Percentiles rank a stretch among this genome's conserved stretches.
Evolutionary conservation across 1,139 yeast species (phyloP).

Genomic region (Taphrina pruni): DNA sequence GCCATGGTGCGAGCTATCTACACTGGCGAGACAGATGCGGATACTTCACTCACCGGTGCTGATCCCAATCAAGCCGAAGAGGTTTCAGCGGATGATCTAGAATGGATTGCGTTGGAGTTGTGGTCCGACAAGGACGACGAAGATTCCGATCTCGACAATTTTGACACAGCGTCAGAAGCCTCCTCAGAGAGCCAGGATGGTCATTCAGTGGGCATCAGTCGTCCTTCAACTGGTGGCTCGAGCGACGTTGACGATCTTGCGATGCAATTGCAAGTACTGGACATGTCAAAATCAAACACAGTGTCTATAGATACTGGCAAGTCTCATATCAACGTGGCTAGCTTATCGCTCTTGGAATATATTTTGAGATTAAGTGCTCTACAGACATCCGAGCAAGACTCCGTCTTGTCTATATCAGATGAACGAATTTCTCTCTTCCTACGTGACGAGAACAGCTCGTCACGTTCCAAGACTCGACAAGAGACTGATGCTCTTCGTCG

Average conservation of each 20-base stretch:
- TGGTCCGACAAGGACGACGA: slow-evolving; percentile 52
- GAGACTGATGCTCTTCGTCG: slow-evolving; percentile 30
- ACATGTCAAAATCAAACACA: slow-evolving; percentile 28
- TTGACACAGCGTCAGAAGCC: slow-evolving; percentile 40
- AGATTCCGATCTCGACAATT: slow-evolving; percentile 48
- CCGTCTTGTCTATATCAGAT: slow-evolving; percentile 65
- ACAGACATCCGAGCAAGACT: slow-evolving; percentile 65
- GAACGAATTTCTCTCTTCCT: slow-evolving; percentile 70
- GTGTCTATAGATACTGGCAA: slow-evolving; percentile 23
- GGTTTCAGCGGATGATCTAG: slow-evolving; percentile 48
- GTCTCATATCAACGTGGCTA: slow-evolving; percentile 23
- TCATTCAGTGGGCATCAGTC: neutral
- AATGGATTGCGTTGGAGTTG: slow-evolving; percentile 63
- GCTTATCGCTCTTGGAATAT: slow-evolving; percentile 65
- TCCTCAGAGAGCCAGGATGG: slow-evolving; percentile 1
- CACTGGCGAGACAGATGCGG: slow-evolving; percentile 43
- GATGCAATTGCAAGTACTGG: slow-evolving; percentile 39
- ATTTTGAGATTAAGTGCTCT: slow-evolving; percentile 65
- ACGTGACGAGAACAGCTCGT: slow-evolving; percentile 58
- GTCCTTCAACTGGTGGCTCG: slow-evolving; percentile 8
- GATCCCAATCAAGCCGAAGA: slow-evolving; percentile 43
- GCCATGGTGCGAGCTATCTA: slow-evolving; percentile 26
- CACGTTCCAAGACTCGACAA: slow-evolving; percentile 13
- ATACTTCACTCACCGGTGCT: slow-evolving; percentile 45
- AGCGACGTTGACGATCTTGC: slow-evolving; percentile 37